Conservation (phyloP, 192 early-diverging fungal genomes). For the Linnemannia schmuckeri region DNA sequence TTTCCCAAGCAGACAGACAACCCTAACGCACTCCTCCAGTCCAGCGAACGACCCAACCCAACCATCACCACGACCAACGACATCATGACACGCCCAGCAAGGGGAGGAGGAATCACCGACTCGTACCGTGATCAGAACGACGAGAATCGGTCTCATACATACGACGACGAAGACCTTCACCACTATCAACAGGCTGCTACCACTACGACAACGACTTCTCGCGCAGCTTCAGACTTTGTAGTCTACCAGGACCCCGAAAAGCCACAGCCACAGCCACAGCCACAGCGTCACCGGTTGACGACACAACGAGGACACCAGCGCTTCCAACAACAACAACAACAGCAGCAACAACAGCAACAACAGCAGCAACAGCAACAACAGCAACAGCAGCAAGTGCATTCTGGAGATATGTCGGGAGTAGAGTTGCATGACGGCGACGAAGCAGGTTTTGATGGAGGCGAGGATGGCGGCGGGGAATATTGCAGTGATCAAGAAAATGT, state of each 20-base stretch:
- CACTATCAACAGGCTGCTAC: background rate
- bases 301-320: background rate
- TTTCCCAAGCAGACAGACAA: background rate
- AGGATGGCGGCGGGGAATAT: background rate
- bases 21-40: background rate
- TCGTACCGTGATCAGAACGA: background rate
- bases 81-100: background rate
- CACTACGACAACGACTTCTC: too few relatives aligned
- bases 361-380: conserved; percentile 25
- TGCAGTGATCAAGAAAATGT: conserved; percentile 25
- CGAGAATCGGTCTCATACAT: too few relatives aligned
- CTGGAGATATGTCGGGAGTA: conserved; percentile 19
- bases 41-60: background rate
- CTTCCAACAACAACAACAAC: conserved; percentile 13
- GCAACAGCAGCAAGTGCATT: conserved; percentile 16
- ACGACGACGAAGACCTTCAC: background rate
- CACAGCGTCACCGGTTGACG: background rate
- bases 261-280: background rate
- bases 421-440: background rate
- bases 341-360: conserved; percentile 14
- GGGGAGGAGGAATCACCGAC: background rate
- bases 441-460: background rate
- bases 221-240: too few relatives aligned
- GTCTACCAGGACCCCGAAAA: too few relatives aligned
- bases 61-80: background rate